phyloP scores from a whole-genome alignment of 192 early-diverging fungal species.

The Kickxella alabastrina region DNA sequence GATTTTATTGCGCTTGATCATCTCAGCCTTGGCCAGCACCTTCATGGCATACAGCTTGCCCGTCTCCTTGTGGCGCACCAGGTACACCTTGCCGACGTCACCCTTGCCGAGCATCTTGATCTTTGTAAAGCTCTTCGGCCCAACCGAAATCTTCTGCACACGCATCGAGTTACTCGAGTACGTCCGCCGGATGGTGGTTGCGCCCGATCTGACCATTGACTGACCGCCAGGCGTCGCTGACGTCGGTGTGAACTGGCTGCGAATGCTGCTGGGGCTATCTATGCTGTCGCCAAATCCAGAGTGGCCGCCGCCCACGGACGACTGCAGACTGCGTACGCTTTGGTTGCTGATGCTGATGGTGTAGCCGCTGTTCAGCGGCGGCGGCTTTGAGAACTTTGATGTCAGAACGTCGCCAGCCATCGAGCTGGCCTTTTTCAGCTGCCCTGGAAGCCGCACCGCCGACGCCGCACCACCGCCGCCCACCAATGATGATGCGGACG shows the following conservation, averaged over 20 bases:
- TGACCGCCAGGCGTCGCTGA: conserved; percentile 19
- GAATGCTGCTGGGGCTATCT: conserved; percentile 49
- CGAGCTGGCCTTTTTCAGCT: conserved; percentile 48
- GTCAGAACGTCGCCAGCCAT: conserved; percentile 31
- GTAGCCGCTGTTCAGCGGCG: conserved; percentile 16
- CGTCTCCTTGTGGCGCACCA: conserved; percentile 81
- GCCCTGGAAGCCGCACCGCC: conserved; percentile 20
- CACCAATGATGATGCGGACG: conserved; percentile 8
- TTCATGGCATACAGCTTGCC: conserved; percentile 95
- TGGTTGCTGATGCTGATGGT: conserved; percentile 52
- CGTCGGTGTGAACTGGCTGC: conserved; percentile 27
- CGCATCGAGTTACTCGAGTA: conserved; percentile 82
- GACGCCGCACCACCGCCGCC: conserved; percentile 6
- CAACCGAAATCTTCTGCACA: conserved; percentile 75
- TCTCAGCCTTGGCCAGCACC: conserved; percentile 90
- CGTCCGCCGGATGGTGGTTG: conserved; percentile 63
- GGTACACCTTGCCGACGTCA: conserved; percentile 94
- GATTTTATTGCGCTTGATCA: conserved; percentile 98
- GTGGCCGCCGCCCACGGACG: conserved; percentile 34
- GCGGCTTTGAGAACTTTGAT: conserved; percentile 21
- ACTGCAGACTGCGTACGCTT: conserved; percentile 36
- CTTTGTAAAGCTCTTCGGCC: conserved; percentile 83
- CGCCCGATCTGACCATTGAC: conserved; percentile 42
- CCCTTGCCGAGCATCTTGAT: conserved; percentile 92
- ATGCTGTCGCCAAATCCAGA: conserved; percentile 35